These are phyloP conservation scores for Psidium guajava DNA, from an alignment of 345 rosid species.

Conservation along the genomic window DNA sequence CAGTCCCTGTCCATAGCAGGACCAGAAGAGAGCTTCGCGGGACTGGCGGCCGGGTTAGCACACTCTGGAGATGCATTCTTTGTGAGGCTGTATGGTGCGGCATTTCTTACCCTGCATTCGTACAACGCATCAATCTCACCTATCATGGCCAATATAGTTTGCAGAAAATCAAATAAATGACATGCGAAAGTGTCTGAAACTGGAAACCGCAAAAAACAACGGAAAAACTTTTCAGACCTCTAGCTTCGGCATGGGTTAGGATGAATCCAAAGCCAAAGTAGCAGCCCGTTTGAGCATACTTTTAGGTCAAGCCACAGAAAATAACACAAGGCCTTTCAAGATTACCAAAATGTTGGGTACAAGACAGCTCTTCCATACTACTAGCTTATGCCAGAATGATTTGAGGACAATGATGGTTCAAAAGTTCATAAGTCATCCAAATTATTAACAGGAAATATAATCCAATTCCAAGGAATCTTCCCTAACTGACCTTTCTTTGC, in stretches of 20 bases:
- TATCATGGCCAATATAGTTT: not conserved
- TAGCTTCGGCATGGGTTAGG: not conserved
- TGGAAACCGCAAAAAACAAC: not conserved
- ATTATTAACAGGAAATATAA: not conserved
- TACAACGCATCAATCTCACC: not conserved
- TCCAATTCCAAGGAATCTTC: not conserved
- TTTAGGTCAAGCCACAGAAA: not conserved
- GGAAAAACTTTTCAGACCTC: not conserved
- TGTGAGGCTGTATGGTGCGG: slow-evolving; percentile 36
- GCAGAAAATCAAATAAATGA: not conserved
- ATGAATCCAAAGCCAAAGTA: not conserved
- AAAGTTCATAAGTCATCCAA: not conserved
- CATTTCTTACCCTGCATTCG: slow-evolving; percentile 37
- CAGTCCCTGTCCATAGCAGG: slow-evolving; percentile 3
- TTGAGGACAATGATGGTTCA: not conserved
- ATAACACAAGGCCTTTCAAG: not conserved
- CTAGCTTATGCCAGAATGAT: not conserved
- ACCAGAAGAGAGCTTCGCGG: slow-evolving; percentile 18
- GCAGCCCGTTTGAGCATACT: not conserved
- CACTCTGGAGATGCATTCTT: slow-evolving; percentile 26
- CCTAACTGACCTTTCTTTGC: slow-evolving; percentile 63
- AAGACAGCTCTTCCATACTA: not conserved
- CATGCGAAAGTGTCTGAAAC: not conserved
- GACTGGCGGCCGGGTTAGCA: slow-evolving; percentile 6
- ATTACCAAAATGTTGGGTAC: not conserved